Evolutionary conservation across 2,329 filamentous ascomycete species (phyloP).

Genomic region (Fusarium sp.): DNA sequence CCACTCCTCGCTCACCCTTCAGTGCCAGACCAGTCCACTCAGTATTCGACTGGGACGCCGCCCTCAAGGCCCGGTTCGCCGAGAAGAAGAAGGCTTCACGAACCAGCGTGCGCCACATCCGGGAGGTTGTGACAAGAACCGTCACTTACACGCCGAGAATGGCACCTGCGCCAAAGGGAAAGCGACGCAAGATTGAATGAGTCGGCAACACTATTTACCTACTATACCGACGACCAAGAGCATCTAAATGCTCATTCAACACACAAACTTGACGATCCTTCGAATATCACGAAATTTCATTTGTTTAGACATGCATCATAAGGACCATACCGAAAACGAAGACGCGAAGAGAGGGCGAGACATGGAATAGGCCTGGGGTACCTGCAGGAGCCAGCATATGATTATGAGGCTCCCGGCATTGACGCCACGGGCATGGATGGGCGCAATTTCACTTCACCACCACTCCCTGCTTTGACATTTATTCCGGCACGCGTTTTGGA

Average conservation of each 20-base stretch:
- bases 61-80: constrained; percentile 74
- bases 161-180: constrained; percentile 90
- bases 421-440: not conserved
- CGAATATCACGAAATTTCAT: constrained; percentile 41
- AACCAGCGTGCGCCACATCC: constrained; percentile 76
- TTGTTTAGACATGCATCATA: constrained; percentile 43
- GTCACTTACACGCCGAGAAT: constrained; percentile 91
- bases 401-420: not conserved
- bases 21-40: constrained; percentile 74
- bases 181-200: constrained; percentile 80
- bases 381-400: constrained; percentile 4
- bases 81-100: constrained; percentile 70
- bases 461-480: constrained; percentile 28
- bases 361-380: constrained; percentile 29
- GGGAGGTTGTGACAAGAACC: constrained; percentile 93
- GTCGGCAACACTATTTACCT: constrained; percentile 3
- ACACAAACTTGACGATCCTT: constrained; percentile 36
- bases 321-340: constrained; percentile 35
- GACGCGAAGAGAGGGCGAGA: constrained; percentile 23
- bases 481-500: constrained; percentile 29
- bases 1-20: constrained; percentile 76
- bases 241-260: constrained; percentile 15
- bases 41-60: constrained; percentile 83
- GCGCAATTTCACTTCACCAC: not conserved
- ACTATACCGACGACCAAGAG: constrained; percentile 15